phyloP scores from a whole-genome alignment of 345 rosid genomes.

The Camelina neglecta region DNA sequence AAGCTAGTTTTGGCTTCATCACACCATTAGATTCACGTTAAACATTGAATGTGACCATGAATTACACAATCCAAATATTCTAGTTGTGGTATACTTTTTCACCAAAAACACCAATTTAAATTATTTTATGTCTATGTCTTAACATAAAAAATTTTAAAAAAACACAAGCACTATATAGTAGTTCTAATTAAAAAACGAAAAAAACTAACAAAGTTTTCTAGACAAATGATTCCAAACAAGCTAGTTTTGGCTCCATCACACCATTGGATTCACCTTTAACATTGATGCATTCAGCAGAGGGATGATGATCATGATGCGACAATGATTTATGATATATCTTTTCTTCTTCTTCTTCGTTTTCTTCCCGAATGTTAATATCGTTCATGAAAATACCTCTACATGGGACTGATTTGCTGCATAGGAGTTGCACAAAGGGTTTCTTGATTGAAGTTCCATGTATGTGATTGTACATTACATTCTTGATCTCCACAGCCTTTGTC shows the following conservation, averaged over 20 bases:
- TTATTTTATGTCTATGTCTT: neutral
- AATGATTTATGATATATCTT: conserved; percentile 1
- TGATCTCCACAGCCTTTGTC: conserved; percentile 52
- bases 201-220: neutral
- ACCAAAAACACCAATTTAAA: neutral
- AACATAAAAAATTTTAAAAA: neutral
- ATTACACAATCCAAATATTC: no score
- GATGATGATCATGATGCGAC: neutral
- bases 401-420: conserved; percentile 50
- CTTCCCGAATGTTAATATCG: conserved; percentile 34
- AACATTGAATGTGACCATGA: conserved; percentile 34
- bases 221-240: conserved; percentile 41
- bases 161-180: neutral
- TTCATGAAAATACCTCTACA: conserved; percentile 49
- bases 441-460: conserved; percentile 46
- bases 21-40: conserved; percentile 38
- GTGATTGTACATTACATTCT: conserved; percentile 38
- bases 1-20: conserved; percentile 43
- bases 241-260: conserved; percentile 40
- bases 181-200: neutral
- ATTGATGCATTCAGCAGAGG: conserved; percentile 47
- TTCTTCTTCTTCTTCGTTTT: conserved; percentile 11
- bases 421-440: conserved; percentile 37
- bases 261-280: conserved; percentile 45
- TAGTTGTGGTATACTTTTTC: no score